phyloP scores from a whole-genome alignment of 2,329 filamentous ascomycete genomes.

The Teratosphaeria destructans region DNA sequence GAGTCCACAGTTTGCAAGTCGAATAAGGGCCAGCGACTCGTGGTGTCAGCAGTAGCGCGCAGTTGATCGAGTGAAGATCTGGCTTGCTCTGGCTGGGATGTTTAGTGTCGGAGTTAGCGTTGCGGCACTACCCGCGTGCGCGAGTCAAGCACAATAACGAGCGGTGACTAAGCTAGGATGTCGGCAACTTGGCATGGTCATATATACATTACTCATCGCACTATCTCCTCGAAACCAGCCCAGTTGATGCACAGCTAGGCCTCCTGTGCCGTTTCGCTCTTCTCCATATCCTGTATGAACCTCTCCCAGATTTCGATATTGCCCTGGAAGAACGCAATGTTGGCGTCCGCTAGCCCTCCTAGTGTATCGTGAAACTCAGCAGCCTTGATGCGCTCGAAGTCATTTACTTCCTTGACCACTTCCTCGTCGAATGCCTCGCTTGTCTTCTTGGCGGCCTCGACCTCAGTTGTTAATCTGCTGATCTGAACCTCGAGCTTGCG shows the following conservation, averaged over 20 bases:
- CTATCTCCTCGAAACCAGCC: not conserved
- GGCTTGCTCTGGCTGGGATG: not conserved
- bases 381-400: conserved; percentile 95
- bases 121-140: not conserved
- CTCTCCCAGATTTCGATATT: conserved; percentile 77
- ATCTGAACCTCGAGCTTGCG: conserved; percentile 88
- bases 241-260: not conserved
- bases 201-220: not conserved
- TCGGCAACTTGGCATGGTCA: not conserved
- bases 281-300: conserved; percentile 69
- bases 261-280: not conserved
- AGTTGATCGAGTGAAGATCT: not conserved
- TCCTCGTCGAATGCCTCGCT: conserved; percentile 94
- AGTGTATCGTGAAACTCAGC: conserved; percentile 79
- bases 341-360: conserved; percentile 69
- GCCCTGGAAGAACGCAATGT: conserved; percentile 75
- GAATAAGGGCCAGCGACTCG: not conserved
- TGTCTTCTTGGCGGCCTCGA: conserved; percentile 75
- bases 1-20: not conserved
- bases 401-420: conserved; percentile 80
- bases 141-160: not conserved
- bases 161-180: not conserved
- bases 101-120: not conserved
- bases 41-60: not conserved
- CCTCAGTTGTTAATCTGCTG: conserved; percentile 79